Base-by-base conservation (phyloP, 108 stramenopile species). In the Pseudonitzschia delicatissima region DNA sequence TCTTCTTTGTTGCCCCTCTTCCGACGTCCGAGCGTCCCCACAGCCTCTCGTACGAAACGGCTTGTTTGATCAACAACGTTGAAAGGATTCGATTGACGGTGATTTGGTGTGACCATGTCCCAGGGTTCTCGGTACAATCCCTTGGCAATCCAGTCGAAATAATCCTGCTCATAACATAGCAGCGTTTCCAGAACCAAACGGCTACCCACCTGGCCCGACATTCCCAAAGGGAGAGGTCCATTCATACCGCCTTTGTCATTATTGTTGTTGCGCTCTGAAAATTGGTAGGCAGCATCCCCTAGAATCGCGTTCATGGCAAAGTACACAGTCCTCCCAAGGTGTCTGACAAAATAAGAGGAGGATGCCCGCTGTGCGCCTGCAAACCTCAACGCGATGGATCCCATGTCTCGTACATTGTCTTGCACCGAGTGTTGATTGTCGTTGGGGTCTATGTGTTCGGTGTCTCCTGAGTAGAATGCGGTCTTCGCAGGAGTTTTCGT, bases 161-260 rank as follows among this genome's bases (percentile, higher is more conserved):
- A 79, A 32, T 79, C 78, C 51, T 79, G 78, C 31, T 71, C 35
- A 32, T 74, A 79, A 31, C 31, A 63, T 7, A 60, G 57, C 27
- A 62, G 36, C 7, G 69, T 73, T 45, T 79, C 78, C n/a, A 74
- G 34, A 6, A 77, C 15, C 37, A 71, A 17, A 7, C 76, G 64
- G 32, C 65, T 37, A 23, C 23, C 23, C 15, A 39, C 21, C 5
- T 20, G 28, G 33, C 17, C 11, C 4, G 29, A 15, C 17, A 57
- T 57, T n/a, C 33, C 55, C 55, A 57, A 45, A 20, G 63, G 63
- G 13, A 64, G 11, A n/a, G 64, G 36, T 20, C 42, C 20, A 6
- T 21, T 5, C 25, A 64, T 9, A 26, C 51, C 31, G 9, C 37
- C 5, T n/a, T 33, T n/a, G 27, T 13, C 5, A 21, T 66, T 47